These are phyloP conservation scores for Mariannaea sp. DNA, from an alignment of 2,329 filamentous ascomycete genomes.

Conservation along the genomic window DNA sequence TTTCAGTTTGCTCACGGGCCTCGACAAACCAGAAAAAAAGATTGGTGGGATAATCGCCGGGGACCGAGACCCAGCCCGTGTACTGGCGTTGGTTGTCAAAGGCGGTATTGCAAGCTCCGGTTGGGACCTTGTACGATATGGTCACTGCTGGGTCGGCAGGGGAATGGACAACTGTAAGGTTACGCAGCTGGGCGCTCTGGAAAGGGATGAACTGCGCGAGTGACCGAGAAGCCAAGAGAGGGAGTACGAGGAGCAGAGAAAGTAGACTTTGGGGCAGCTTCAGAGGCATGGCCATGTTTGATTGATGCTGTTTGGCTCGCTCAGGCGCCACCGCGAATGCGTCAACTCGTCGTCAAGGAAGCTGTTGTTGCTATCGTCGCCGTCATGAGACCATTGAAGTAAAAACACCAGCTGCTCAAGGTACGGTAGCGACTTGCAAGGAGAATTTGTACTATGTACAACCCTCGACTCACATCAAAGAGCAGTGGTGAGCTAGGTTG, in stretches of 20 bases:
- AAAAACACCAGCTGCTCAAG: not conserved
- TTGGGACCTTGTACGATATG: slow-evolving; percentile 68
- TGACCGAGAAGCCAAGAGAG: slow-evolving; percentile 24
- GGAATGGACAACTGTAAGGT: slow-evolving; percentile 62
- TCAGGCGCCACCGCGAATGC: too few relatives aligned
- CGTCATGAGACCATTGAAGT: slow-evolving; percentile 1
- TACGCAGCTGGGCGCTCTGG: slow-evolving; percentile 39
- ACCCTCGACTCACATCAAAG: too few relatives aligned
- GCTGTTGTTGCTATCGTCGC: slow-evolving; percentile 30
- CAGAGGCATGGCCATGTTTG: slow-evolving; percentile 17
- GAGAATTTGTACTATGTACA: too few relatives aligned
- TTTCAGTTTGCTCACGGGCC: slow-evolving; percentile 49
- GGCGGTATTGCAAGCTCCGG: slow-evolving; percentile 67
- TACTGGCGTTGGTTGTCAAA: slow-evolving; percentile 71
- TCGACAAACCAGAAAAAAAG: slow-evolving; percentile 58
- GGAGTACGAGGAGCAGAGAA: slow-evolving; percentile 23
- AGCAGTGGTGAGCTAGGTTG: too few relatives aligned
- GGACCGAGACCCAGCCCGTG: slow-evolving; percentile 70
- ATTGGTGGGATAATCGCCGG: slow-evolving; percentile 58
- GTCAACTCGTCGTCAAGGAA: too few relatives aligned
- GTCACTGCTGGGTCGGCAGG: slow-evolving; percentile 67
- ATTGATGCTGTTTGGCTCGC: too few relatives aligned
- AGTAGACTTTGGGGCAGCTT: slow-evolving; percentile 15
- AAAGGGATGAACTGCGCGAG: slow-evolving; percentile 42
- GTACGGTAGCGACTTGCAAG: too few relatives aligned